These are phyloP conservation scores for Xylaria sp. DNA, from an alignment of 2,329 filamentous ascomycete genomes.

Conservation along the genomic window DNA sequence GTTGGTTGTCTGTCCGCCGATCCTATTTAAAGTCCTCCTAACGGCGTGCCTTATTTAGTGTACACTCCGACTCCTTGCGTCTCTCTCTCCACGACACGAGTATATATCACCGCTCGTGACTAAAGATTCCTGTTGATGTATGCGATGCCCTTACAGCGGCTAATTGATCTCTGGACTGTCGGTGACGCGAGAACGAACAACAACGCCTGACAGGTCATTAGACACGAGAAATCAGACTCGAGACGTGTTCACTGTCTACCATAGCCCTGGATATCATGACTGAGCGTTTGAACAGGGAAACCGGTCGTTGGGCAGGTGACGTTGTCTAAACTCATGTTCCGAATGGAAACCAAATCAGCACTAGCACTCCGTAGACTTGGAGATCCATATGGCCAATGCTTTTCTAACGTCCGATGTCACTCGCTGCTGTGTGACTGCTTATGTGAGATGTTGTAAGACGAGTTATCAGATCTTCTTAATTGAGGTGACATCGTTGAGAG, in stretches of 20 bases:
- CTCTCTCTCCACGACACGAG: not conserved
- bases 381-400: slow-evolving; percentile 3
- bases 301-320: slow-evolving; percentile 1
- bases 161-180: slow-evolving; percentile 1
- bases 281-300: not conserved
- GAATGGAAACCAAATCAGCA: not conserved
- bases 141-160: slow-evolving; percentile 5
- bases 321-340: not conserved
- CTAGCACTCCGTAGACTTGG: not conserved
- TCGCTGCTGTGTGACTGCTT: not conserved
- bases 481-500: not conserved
- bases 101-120: slow-evolving; percentile 1
- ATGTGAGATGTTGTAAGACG: not conserved
- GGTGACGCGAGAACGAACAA: not conserved
- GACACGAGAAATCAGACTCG: not conserved
- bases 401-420: not conserved
- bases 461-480: not conserved
- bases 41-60: slow-evolving; percentile 1
- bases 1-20: slow-evolving; percentile 8
- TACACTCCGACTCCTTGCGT: slow-evolving; percentile 2
- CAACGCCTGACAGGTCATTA: not conserved
- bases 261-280: not conserved
- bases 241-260: not conserved
- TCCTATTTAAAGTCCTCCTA: slow-evolving; percentile 5
- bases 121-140: slow-evolving; percentile 2